A percentile compares a stretch with the other conserved stretches of the same genome.
These are phyloP conservation scores for Mentha longifolia DNA, from an alignment of 257 asterid species.

Conservation along the genomic window DNA sequence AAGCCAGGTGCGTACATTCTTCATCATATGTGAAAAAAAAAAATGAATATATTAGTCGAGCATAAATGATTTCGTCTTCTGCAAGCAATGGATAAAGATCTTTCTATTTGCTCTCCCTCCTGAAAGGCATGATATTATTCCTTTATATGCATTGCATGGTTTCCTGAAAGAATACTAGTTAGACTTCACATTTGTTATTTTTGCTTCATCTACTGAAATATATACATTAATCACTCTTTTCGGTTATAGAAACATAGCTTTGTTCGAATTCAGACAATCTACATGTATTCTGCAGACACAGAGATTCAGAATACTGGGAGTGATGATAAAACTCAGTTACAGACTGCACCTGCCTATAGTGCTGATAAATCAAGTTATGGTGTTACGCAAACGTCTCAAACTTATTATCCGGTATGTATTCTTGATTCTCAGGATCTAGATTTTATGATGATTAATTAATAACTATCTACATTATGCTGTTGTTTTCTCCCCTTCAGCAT, in stretches of 20 bases:
- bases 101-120: too few relatives aligned
- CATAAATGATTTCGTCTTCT: background rate
- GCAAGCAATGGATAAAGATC: background rate
- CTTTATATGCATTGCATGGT: too few relatives aligned
- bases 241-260: too few relatives aligned
- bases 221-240: too few relatives aligned
- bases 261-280: background rate
- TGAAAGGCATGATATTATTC: too few relatives aligned
- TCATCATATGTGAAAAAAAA: background rate
- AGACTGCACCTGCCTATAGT: constrained; percentile 51
- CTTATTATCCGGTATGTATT: constrained; percentile 60
- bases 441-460: constrained; percentile 7
- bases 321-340: constrained; percentile 50
- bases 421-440: constrained; percentile 21
- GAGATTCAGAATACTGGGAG: constrained; percentile 46
- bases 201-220: too few relatives aligned
- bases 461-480: constrained; percentile 7
- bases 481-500: constrained; percentile 50
- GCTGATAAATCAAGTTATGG: constrained; percentile 58
- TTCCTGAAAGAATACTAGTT: too few relatives aligned
- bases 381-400: constrained; percentile 53
- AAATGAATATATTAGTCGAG: background rate
- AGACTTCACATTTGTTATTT: too few relatives aligned
- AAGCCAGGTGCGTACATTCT: constrained; percentile 59
- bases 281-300: constrained; percentile 52